Percentiles rank a stretch among this genome's conserved stretches.
These are phyloP conservation scores for Fusarium abutilonis DNA, from an alignment of 2,329 filamentous ascomycete species.

Conservation along the genomic window DNA sequence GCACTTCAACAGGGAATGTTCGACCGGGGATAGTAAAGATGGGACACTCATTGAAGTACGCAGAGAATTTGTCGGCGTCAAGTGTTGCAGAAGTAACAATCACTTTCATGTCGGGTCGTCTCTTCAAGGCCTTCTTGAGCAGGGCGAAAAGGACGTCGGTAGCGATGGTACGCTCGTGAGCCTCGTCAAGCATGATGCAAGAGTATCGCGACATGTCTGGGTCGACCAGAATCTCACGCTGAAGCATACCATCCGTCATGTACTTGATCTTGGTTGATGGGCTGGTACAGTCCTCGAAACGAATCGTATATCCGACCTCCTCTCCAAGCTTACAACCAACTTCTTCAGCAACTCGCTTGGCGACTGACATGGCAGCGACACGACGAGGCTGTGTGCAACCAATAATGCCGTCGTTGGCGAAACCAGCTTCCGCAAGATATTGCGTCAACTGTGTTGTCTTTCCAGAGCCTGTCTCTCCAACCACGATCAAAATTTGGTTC, in stretches of 20 bases:
- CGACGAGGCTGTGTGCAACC: slow-evolving; percentile 97
- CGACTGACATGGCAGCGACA: slow-evolving; percentile 97
- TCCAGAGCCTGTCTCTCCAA: slow-evolving; percentile 95
- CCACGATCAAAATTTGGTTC: slow-evolving; percentile 93
- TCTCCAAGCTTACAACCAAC: slow-evolving; percentile 90
- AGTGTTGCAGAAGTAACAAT: slow-evolving; percentile 97
- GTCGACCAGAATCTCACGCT: slow-evolving; percentile 93
- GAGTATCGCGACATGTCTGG: slow-evolving; percentile 90
- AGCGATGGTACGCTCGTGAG: slow-evolving; percentile 95
- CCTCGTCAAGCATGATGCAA: slow-evolving; percentile 97
- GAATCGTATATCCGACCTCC: slow-evolving; percentile 96
- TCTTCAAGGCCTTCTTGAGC: slow-evolving; percentile 90
- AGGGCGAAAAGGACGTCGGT: slow-evolving; percentile 96
- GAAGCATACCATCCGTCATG: slow-evolving; percentile 99
- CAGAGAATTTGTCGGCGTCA: slow-evolving; percentile 96
- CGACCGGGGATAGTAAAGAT: slow-evolving; percentile 97
- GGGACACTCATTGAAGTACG: slow-evolving; percentile 94
- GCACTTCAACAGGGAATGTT: slow-evolving; percentile 93
- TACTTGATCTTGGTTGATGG: slow-evolving; percentile 95
- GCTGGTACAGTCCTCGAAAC: slow-evolving; percentile 94
- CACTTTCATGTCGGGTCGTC: slow-evolving; percentile 86
- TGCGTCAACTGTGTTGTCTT: slow-evolving; percentile 98
- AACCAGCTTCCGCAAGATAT: slow-evolving; percentile 92
- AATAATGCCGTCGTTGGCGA: slow-evolving; percentile 86
- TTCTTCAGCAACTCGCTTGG: slow-evolving; percentile 95